phyloP scores from a whole-genome alignment of 768 basidiomycete species.

The Boletus bicolor region DNA sequence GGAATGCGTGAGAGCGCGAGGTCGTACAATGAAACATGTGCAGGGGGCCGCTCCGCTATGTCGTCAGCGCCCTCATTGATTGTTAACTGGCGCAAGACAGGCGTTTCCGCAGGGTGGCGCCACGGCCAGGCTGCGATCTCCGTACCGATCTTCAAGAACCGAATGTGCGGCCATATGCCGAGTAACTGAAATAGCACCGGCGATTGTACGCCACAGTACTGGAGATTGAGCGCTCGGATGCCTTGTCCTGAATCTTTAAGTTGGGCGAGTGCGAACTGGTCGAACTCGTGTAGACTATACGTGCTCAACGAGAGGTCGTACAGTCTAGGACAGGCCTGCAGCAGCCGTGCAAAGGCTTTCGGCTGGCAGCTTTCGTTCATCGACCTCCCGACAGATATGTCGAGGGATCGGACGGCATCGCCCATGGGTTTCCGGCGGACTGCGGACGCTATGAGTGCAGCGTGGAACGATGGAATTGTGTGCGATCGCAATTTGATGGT shows the following conservation, averaged over 20 bases:
- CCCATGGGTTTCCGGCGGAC: conserved; percentile 14
- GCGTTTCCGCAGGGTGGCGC: conserved; percentile 14
- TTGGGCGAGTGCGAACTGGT: conserved; percentile 22
- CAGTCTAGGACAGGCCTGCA: conserved; percentile 30
- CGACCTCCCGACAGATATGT: conserved; percentile 16
- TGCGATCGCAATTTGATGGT: conserved; percentile 5
- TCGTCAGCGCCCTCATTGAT: not conserved
- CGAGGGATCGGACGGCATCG: conserved; percentile 20
- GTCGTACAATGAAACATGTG: conserved; percentile 36
- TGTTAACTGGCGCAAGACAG: conserved; percentile 5
- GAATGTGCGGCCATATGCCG: conserved; percentile 35
- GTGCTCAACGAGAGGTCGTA: conserved; percentile 34
- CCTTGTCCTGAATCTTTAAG: conserved; percentile 22
- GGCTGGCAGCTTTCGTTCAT: conserved; percentile 5
- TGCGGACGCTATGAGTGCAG: conserved; percentile 17
- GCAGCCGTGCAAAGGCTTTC: conserved; percentile 9
- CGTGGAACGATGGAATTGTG: conserved; percentile 11
- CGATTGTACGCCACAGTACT: conserved; percentile 39
- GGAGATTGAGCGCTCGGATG: conserved; percentile 35
- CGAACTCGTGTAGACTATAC: conserved; percentile 29
- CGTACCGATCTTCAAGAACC: conserved; percentile 37
- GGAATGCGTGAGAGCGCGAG: conserved; percentile 37
- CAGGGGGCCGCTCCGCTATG: conserved; percentile 1
- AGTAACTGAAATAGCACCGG: conserved; percentile 44
- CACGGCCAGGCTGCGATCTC: conserved; percentile 38